These are phyloP conservation scores for Apophysomyces trapeziformis DNA, from an alignment of 371 early-diverging fungal genomes.

Conservation along the genomic window DNA sequence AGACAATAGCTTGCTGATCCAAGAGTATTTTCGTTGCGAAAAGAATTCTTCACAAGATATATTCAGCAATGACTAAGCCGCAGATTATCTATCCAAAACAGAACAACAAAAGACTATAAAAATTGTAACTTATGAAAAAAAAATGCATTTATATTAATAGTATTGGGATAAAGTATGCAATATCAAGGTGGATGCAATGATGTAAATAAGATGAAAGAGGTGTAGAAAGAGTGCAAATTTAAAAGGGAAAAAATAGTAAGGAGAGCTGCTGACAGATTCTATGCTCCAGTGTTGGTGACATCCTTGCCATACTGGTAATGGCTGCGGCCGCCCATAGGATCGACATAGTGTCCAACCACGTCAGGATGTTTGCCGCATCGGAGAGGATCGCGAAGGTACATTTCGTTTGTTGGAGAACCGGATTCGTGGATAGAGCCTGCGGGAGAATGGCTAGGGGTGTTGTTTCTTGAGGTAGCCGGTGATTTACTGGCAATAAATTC, in stretches of 20 bases:
- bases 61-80: too few species aligned
- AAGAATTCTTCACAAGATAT: too few species aligned
- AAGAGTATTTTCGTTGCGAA: too few species aligned
- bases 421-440: background rate
- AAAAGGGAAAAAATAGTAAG: background rate
- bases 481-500: conserved; percentile 3
- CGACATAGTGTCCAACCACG: conserved; percentile 34
- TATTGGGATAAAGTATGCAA: too few species aligned
- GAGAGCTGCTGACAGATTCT: conserved; percentile 1
- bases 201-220: background rate
- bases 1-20: too few species aligned
- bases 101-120: background rate
- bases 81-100: too few species aligned
- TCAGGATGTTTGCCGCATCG: conserved; percentile 9
- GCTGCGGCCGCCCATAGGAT: conserved; percentile 46
- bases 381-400: conserved; percentile 2
- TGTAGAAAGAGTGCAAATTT: background rate
- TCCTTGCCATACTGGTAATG: conserved; percentile 27
- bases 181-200: background rate
- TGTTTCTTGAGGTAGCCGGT: background rate
- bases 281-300: conserved; percentile 38
- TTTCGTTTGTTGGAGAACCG: background rate
- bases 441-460: background rate
- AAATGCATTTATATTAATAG: background rate
- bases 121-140: background rate